phyloP scores from a whole-genome alignment of 345 rosid genomes.

The Xanthoceras sorbifolium region DNA sequence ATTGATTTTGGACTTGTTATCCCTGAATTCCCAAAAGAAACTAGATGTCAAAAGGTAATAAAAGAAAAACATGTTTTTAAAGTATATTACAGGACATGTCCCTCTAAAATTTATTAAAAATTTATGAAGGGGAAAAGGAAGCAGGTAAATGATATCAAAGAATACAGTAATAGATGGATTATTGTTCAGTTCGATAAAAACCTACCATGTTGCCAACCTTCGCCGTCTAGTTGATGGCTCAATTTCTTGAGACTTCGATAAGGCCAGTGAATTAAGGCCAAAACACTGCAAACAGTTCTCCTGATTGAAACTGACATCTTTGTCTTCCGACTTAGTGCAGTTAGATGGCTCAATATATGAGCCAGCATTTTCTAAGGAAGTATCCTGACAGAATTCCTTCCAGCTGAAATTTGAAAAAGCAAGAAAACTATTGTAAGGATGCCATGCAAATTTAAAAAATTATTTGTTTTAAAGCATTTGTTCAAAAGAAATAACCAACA shows the following conservation, averaged over 20 bases:
- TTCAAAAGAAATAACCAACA: constrained; percentile 22
- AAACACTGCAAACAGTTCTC: constrained; percentile 37
- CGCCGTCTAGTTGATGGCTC: constrained; percentile 50
- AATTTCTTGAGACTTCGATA: constrained; percentile 31
- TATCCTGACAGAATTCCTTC: constrained; percentile 84
- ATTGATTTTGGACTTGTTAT: constrained; percentile 42
- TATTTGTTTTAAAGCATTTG: neutral
- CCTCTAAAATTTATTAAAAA: neutral
- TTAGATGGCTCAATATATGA: constrained; percentile 47
- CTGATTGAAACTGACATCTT: constrained; percentile 29
- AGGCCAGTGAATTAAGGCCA: constrained; percentile 34
- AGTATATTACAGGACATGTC: neutral
- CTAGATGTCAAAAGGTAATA: constrained; percentile 14
- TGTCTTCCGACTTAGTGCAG: constrained; percentile 19
- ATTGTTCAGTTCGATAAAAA: constrained; percentile 5
- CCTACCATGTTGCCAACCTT: constrained; percentile 53
- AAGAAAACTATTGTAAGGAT: constrained; percentile 17
- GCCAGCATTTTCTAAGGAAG: constrained; percentile 72
- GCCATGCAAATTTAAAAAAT: constrained; percentile 17
- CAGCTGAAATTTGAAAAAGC: constrained; percentile 53
- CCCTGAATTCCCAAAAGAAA: constrained; percentile 49
- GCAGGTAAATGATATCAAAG: neutral
- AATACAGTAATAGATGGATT: neutral
- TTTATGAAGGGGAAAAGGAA: neutral
- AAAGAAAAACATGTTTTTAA: neutral